A percentile compares a stretch with the other conserved stretches of the same genome.
phyloP scores from a whole-genome alignment of 768 basidiomycete species.

The Glaciozyma martinii region DNA sequence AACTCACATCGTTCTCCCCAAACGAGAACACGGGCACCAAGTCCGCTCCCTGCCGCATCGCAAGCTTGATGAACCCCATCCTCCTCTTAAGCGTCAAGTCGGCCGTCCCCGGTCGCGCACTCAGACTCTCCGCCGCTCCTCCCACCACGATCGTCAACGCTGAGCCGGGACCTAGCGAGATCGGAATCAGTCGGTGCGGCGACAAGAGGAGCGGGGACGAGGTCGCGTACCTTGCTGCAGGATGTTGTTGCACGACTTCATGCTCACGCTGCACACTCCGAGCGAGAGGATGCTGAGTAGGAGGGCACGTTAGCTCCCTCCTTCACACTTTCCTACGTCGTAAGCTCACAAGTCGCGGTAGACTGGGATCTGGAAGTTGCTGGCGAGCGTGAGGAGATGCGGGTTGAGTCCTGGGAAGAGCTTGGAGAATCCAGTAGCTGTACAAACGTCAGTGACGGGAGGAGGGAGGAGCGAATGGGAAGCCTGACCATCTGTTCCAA shows the following conservation, averaged over 20 bases:
- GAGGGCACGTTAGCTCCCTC: neutral
- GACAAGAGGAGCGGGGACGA: neutral
- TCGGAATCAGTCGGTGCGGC: neutral
- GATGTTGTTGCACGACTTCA: conserved; percentile 80
- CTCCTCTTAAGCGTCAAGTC: conserved; percentile 52
- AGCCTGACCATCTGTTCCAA: conserved; percentile 61
- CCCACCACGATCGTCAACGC: conserved; percentile 94
- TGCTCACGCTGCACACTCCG: conserved; percentile 89
- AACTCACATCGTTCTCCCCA: conserved; percentile 88
- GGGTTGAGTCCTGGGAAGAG: conserved; percentile 86
- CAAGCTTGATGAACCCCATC: conserved; percentile 84
- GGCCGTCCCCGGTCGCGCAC: conserved; percentile 93
- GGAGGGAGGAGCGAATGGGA: neutral
- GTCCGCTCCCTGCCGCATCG: conserved; percentile 85
- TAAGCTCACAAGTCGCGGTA: conserved; percentile 64
- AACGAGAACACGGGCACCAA: conserved; percentile 97
- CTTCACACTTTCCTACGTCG: conserved; percentile 38
- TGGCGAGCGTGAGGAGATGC: conserved; percentile 74
- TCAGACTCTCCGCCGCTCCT: conserved; percentile 87
- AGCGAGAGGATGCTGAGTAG: conserved; percentile 43
- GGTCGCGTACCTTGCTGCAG: conserved; percentile 46
- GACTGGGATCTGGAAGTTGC: conserved; percentile 84
- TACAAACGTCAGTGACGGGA: neutral
- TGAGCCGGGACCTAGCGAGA: conserved; percentile 42
- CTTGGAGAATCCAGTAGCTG: conserved; percentile 80